Base-by-base conservation (phyloP, 2,329 filamentous ascomycete species). In the Alternaria sp. region DNA sequence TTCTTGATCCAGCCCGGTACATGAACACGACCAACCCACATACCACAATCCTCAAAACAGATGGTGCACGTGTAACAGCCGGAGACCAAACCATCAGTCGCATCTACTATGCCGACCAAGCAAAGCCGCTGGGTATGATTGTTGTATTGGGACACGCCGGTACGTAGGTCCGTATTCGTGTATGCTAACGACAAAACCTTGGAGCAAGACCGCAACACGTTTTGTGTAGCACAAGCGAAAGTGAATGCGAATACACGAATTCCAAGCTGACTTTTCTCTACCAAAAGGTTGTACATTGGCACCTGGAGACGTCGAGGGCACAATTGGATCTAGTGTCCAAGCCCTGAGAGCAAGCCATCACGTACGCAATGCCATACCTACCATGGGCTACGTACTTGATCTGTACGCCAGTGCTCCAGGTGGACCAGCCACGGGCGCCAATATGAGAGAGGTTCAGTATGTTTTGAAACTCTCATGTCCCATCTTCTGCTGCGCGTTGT, bases 381-480 rank as follows among this genome's bases (percentile, higher is more conserved):
- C 69, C 18, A 53, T 73, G 25, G 69, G 69, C 4, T 74, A 72
- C 41, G 38, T 65, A 10, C 60, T 74, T 6, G 57, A 74, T 48
- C 28, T 56, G 12, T 22, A 25, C 11, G 6, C 16, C 11, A 28
- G 16, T 1, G n/a, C 28, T 10, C n/a, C 28, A 0, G 45, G 45
- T 27, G 34, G n/a, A 0, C 66, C 61, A 0, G 53, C 60, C 4
- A 56, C 62, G 2, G 45, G 32, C 3, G 45, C 30, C 14, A 25
- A 30, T 14, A 44, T 72, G 45, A 56, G 58, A 10, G 70, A 73
- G 53, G 64, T 74, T 4, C 65, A 50, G 70, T 73, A 66, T n/a
- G 70, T 67, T 6, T 3, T 38, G 32, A 7, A 0, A 16, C 3
- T 36, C 10, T 30, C 0, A 30, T 1, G 28, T 30, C 28, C 3